Percentiles rank a stretch among this genome's conserved stretches.
These are phyloP conservation scores for Solanum piurae DNA, from an alignment of 257 asterid species.

Conservation along the genomic window DNA sequence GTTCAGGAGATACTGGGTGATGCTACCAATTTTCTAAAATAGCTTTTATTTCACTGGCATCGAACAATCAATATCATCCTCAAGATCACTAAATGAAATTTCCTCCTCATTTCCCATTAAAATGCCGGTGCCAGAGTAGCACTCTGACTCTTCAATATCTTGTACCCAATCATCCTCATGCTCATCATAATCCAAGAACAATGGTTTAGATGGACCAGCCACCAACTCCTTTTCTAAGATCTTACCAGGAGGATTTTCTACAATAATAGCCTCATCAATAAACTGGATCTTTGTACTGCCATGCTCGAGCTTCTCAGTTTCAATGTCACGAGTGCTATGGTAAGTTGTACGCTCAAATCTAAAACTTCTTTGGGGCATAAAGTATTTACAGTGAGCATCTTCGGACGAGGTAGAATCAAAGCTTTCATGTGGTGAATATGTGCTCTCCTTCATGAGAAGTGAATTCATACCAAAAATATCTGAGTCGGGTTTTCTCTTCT, in stretches of 20 bases:
- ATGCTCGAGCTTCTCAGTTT: constrained; percentile 33
- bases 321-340: constrained; percentile 22
- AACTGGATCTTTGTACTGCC: constrained; percentile 38
- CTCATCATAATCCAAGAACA: constrained; percentile 24
- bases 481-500: constrained; percentile 46
- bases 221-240: constrained; percentile 36
- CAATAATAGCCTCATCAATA: constrained; percentile 46
- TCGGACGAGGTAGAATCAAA: constrained; percentile 18
- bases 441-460: constrained; percentile 28
- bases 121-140: constrained; percentile 29
- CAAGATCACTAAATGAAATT: constrained; percentile 92
- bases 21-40: neutral
- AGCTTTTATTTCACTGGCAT: constrained; percentile 36
- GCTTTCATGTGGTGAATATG: constrained; percentile 31
- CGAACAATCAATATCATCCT: constrained; percentile 58
- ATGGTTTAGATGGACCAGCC: constrained; percentile 27
- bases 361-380: constrained; percentile 16
- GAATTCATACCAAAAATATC: constrained; percentile 38
- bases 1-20: neutral
- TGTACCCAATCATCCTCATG: constrained; percentile 80
- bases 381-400: constrained; percentile 19
- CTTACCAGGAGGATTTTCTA: constrained; percentile 36
- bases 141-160: constrained; percentile 61
- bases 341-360: constrained; percentile 21
- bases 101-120: constrained; percentile 53